Evolutionary conservation across 2,329 filamentous ascomycete genomes (phyloP).

Genomic region (Aspergillus amoenus): DNA sequence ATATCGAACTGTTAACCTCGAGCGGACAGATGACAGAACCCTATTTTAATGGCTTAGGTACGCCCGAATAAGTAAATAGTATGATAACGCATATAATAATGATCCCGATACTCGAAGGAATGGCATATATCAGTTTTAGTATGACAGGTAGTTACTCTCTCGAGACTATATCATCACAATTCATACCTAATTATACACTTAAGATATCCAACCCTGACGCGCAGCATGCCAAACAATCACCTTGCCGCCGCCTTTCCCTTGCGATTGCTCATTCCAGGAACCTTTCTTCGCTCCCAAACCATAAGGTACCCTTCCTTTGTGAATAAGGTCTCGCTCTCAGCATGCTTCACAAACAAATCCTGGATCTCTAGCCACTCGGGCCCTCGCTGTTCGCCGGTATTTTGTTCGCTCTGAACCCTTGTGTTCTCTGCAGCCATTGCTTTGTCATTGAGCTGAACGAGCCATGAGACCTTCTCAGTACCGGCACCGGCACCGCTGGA

Average conservation of each 20-base stretch:
- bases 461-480: conserved; percentile 91
- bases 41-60: not conserved
- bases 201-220: not conserved
- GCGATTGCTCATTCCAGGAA: conserved; percentile 34
- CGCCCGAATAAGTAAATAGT: not conserved
- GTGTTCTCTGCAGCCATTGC: conserved; percentile 50
- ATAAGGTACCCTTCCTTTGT: conserved; percentile 93
- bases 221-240: conserved; percentile 1
- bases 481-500: conserved; percentile 74
- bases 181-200: conserved; percentile 15
- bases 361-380: conserved; percentile 92
- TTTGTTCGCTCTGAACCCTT: conserved; percentile 25
- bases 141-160: not conserved
- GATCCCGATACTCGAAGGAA: not conserved
- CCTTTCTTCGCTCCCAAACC: conserved; percentile 84
- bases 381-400: conserved; percentile 38
- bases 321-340: conserved; percentile 85
- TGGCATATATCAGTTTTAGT: not conserved
- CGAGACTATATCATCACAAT: conserved; percentile 5
- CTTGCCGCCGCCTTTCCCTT: conserved; percentile 37
- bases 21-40: not conserved
- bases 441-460: conserved; percentile 83
- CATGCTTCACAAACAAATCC: conserved; percentile 87
- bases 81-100: not conserved
- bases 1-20: not conserved